phyloP scores from a whole-genome alignment of 371 early-diverging fungal species.

The Mortierella sp. region DNA sequence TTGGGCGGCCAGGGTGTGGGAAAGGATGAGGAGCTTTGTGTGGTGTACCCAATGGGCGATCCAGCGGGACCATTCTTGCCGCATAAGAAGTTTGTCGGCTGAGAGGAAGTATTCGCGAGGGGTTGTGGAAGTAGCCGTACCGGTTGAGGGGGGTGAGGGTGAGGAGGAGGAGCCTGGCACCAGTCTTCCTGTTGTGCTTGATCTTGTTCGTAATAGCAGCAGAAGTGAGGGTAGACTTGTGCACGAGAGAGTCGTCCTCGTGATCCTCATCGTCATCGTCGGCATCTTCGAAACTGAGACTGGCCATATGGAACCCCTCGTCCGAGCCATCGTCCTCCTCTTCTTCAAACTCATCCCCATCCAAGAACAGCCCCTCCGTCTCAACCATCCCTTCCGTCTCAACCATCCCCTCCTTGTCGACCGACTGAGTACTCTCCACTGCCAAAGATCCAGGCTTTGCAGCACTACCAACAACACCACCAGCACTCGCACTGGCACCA shows the following conservation, averaged over 20 bases:
- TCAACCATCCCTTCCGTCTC: not conserved
- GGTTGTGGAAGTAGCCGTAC: not conserved
- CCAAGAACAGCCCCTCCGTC: constrained; percentile 10
- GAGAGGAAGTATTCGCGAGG: constrained; percentile 26
- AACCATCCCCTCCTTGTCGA: not conserved
- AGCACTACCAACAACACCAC: not conserved
- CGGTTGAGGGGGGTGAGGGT: not conserved
- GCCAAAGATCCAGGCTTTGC: not conserved
- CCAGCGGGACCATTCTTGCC: constrained; percentile 49
- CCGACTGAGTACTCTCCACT: not conserved
- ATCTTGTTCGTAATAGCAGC: not conserved
- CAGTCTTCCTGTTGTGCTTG: not conserved
- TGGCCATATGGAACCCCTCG: constrained; percentile 16
- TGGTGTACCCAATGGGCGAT: constrained; percentile 40
- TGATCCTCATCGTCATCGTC: constrained; percentile 31
- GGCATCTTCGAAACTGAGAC: constrained; percentile 13
- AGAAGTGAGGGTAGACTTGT: not conserved
- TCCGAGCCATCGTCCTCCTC: not conserved
- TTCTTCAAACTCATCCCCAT: constrained; percentile 17
- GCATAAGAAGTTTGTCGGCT: constrained; percentile 39
- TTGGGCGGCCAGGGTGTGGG: constrained; percentile 31
- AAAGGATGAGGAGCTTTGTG: constrained; percentile 34
- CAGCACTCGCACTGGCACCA: not conserved
- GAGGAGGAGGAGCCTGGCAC: not conserved
- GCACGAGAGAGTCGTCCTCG: not conserved